These are phyloP conservation scores for Gaultheria prostrata DNA, from an alignment of 148 eudicot genomes.

Conservation along the genomic window DNA sequence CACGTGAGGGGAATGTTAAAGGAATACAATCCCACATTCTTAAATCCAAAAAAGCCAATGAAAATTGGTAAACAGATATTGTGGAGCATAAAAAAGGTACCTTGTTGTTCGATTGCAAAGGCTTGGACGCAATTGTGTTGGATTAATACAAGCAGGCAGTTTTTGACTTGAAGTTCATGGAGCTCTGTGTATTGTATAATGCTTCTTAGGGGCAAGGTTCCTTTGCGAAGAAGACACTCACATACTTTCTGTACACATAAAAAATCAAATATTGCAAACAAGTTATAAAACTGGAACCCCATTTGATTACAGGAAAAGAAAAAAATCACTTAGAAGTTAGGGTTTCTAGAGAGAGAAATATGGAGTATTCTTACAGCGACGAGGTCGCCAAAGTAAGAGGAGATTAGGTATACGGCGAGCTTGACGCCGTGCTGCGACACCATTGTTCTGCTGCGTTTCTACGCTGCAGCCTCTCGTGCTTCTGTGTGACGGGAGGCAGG, in stretches of 20 bases:
- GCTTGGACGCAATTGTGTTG: constrained; percentile 96
- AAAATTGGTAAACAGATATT: not conserved
- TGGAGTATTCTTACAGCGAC: constrained; percentile 46
- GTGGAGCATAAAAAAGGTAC: constrained; percentile 26
- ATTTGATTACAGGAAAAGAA: not conserved
- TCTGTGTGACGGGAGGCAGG: not conserved
- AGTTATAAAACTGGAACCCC: not conserved
- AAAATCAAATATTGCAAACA: not conserved
- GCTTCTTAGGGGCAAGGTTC: constrained; percentile 42
- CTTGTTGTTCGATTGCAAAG: constrained; percentile 60
- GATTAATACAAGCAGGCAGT: constrained; percentile 61
- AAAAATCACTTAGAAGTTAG: not conserved
- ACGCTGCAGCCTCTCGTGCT: not conserved
- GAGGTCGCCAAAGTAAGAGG: constrained; percentile 61
- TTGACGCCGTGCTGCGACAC: constrained; percentile 52
- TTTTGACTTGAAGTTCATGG: constrained; percentile 40
- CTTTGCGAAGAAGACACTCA: constrained; percentile 75
- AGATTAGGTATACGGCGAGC: constrained; percentile 67
- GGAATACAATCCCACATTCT: not conserved
- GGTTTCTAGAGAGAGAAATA: not conserved
- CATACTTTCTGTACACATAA: constrained; percentile 68
- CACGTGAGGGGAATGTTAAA: no score
- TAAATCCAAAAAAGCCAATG: not conserved
- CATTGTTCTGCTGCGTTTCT: constrained; percentile 11
- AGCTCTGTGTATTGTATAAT: constrained; percentile 53